Evolutionary conservation across 1,284 basidiomycete genomes (phyloP), one percentile per base, ranked within the genome.

Genomic region (Ceratobasidium sp.): DNA sequence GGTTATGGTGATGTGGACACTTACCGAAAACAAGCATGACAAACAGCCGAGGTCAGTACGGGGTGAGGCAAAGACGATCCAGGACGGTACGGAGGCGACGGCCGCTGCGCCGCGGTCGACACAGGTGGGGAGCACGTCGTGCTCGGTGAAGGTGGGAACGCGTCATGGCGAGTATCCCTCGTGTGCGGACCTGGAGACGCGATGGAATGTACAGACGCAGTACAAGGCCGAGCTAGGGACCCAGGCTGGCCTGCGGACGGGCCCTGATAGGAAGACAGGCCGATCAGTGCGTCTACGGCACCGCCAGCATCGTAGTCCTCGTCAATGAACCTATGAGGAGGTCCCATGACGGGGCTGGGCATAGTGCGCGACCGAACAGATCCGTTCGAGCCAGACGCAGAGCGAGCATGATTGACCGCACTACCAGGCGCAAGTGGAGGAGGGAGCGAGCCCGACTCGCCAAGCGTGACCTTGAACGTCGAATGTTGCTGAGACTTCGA

Each of bases 281-380:
- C 89, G 83, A 95, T 92, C 55, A 95, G 85, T 0, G 92, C 89
- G 80, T 93, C 93, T 1, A 77, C 81, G 2, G 91, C 91, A 51
- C 92, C 91, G 73, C 90, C 91, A 82, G 94, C 94, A 80, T 95
- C 94, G 80, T 95, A 95, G 81, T 96, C 92, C 80, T 96, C 94
- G 81, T 95, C 94, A 20, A 95, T 88, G 1, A 89, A 86, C 18
- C 94, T 87, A 15, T 89, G 86, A 7, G 92, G 92, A 23, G 89
- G 89, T 9, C 64, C 77, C 39, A 73, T 66, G 23, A 49, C 61
- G 89, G 86, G 92, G 92, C 82, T 92, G 90, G 60, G 90, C 83
- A 28, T 86, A 86, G 39, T 85, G 79, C 58, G 81, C 88, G 13
- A 91, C 89, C 20, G 91, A 89, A 2, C 87, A 26, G 91, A 91